Conservation (phyloP, 305 asterid species). For the Nicotiana rustica region DNA sequence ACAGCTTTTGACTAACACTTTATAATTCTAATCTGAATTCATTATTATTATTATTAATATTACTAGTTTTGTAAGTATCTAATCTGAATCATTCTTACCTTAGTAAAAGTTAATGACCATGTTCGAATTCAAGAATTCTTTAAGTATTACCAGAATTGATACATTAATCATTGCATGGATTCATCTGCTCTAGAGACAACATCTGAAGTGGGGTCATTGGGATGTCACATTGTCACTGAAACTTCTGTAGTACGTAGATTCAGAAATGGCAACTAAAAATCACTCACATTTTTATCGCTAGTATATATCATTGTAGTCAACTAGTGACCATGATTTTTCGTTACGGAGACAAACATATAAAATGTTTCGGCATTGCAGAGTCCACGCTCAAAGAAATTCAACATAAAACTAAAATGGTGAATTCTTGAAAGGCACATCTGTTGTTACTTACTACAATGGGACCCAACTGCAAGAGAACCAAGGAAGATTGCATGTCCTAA, state of each 20-base stretch:
- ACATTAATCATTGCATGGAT: slow-evolving; percentile 15
- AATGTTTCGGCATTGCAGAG: background rate
- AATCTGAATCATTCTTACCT: background rate
- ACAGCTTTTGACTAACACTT: background rate
- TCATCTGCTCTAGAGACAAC: background rate
- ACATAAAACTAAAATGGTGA: background rate
- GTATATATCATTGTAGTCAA: background rate
- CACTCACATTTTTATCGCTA: slow-evolving; percentile 9
- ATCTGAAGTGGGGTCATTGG: background rate
- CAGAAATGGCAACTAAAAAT: background rate
- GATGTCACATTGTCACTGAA: background rate
- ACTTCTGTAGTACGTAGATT: background rate
- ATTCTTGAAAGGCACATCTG: background rate
- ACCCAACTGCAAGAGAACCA: slow-evolving; percentile 10
- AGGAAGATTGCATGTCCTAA: background rate
- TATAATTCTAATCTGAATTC: background rate
- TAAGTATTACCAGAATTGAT: background rate
- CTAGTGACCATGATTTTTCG: background rate
- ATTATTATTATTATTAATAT: background rate
- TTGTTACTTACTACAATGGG: background rate
- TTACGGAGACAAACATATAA: background rate
- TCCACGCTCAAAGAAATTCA: background rate
- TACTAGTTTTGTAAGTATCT: background rate
- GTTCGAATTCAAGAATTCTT: background rate
- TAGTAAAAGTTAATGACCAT: background rate